phyloP scores from a whole-genome alignment of 768 basidiomycete species.

The Glaciozyma martinii region DNA sequence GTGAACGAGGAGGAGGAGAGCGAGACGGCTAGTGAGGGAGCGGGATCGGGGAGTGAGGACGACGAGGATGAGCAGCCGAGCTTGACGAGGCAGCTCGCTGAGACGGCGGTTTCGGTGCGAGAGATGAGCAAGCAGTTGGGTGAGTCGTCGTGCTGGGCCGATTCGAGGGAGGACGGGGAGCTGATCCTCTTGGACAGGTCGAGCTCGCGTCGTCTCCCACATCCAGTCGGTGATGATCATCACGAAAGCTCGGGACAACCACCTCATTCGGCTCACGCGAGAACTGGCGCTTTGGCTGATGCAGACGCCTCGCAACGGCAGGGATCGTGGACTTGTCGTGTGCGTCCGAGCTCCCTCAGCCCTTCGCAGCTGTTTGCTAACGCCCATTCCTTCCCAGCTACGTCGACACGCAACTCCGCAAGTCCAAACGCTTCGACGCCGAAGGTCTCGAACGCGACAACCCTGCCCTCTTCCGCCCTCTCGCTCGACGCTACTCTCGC shows the following conservation, averaged over 20 bases:
- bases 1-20: not conserved
- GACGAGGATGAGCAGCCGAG: slow-evolving; percentile 50
- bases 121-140: slow-evolving; percentile 99
- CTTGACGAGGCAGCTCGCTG: slow-evolving; percentile 84
- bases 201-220: slow-evolving; percentile 79
- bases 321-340: slow-evolving; percentile 72
- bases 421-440: slow-evolving; percentile 88
- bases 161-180: not conserved
- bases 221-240: slow-evolving; percentile 91
- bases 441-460: slow-evolving; percentile 74
- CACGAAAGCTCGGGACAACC: slow-evolving; percentile 94
- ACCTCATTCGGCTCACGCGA: slow-evolving; percentile 86
- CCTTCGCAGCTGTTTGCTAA: not conserved
- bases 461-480: slow-evolving; percentile 76
- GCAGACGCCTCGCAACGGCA: slow-evolving; percentile 61
- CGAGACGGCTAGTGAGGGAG: not conserved
- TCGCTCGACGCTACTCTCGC: slow-evolving; percentile 54
- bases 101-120: slow-evolving; percentile 91
- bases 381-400: slow-evolving; percentile 50
- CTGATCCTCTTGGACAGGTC: slow-evolving; percentile 49
- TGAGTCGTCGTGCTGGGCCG: slow-evolving; percentile 38
- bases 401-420: slow-evolving; percentile 81
- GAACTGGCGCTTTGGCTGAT: slow-evolving; percentile 92
- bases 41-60: slow-evolving; percentile 41
- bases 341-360: slow-evolving; percentile 40